Conservation (phyloP, 1,284 basidiomycete species). For the Erythrobasidium hasegawianum region DNA sequence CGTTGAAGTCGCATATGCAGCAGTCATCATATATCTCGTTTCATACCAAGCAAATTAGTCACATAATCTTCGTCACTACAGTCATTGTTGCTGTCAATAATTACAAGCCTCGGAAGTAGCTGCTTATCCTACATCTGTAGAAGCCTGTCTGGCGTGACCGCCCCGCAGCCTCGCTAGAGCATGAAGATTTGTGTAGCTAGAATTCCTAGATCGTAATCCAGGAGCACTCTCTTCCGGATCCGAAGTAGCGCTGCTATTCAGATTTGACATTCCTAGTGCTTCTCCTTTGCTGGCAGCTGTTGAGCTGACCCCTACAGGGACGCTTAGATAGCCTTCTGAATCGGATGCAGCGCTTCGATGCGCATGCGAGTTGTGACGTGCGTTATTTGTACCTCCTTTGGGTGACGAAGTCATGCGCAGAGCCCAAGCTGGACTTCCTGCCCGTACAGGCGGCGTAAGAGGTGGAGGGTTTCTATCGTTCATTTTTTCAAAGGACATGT, state of each 20-base stretch:
- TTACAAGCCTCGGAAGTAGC: too few relatives aligned
- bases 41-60: too few relatives aligned
- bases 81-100: too few relatives aligned
- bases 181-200: constrained; percentile 31
- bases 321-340: constrained; percentile 20
- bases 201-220: constrained; percentile 15
- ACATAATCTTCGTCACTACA: too few relatives aligned
- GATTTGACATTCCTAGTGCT: neutral
- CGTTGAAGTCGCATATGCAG: too few relatives aligned
- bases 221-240: constrained; percentile 13
- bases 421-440: constrained; percentile 14
- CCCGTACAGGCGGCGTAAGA: constrained; percentile 23
- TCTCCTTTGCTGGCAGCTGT: constrained; percentile 1
- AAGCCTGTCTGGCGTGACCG: constrained; percentile 22
- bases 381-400: neutral
- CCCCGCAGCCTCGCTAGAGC: constrained; percentile 17
- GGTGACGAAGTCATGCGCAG: constrained; percentile 25
- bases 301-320: constrained; percentile 31
- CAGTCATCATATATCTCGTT: neutral
- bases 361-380: neutral
- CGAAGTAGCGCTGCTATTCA: neutral
- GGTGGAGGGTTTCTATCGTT: constrained; percentile 2
- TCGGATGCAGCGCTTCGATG: constrained; percentile 9
- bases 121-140: constrained; percentile 9
- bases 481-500: neutral